Evolutionary conservation across 257 asterid species (phyloP).

Genomic region (Ilex aquifolium): DNA sequence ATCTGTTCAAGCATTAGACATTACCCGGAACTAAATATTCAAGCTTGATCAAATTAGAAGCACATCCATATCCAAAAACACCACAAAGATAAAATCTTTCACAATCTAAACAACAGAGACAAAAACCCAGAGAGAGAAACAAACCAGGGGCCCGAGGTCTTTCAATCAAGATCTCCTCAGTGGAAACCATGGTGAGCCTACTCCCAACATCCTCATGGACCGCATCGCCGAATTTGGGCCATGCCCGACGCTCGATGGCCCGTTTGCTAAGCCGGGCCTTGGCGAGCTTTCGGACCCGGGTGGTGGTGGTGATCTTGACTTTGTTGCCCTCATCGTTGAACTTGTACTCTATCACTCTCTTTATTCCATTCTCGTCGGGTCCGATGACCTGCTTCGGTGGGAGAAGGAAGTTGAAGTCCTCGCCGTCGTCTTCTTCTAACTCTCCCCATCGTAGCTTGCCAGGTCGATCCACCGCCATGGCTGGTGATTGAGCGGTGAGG

Average conservation of each 20-base stretch:
- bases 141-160: conserved; percentile 9
- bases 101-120: too few relatives aligned
- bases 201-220: conserved; percentile 3
- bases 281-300: conserved; percentile 10
- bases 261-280: conserved; percentile 7
- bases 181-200: conserved; percentile 10
- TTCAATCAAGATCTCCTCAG: conserved; percentile 9
- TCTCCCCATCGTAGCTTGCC: conserved; percentile 6
- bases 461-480: not conserved
- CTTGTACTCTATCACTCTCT: not conserved
- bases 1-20: too few relatives aligned
- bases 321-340: conserved; percentile 1
- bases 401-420: conserved; percentile 6
- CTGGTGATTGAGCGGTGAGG: too few relatives aligned
- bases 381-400: not conserved
- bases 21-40: too few relatives aligned
- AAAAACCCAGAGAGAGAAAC: too few relatives aligned
- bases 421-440: conserved; percentile 5
- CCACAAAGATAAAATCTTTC: too few relatives aligned
- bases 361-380: not conserved
- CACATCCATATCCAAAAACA: too few relatives aligned
- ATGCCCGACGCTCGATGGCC: conserved; percentile 7
- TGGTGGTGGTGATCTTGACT: conserved; percentile 10
- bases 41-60: too few relatives aligned
- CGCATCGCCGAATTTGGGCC: conserved; percentile 7